Conservation (phyloP, 2,329 filamentous ascomycete species). For the Aspergillus nomiae region DNA sequence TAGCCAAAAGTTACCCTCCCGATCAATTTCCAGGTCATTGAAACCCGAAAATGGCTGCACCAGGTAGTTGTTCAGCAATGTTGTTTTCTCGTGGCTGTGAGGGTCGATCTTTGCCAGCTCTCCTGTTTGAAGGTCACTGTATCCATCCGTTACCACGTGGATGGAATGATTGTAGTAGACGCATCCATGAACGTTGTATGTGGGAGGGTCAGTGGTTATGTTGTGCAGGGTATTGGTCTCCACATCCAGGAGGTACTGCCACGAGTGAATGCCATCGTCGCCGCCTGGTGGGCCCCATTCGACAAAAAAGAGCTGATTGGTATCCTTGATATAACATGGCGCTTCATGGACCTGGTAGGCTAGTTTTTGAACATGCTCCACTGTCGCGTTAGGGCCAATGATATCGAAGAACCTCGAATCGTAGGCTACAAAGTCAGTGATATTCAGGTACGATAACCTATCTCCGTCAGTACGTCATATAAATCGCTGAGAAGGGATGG, state of each 20-base stretch:
- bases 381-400: slow-evolving; percentile 12
- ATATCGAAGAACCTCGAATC: slow-evolving; percentile 14
- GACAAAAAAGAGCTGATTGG: slow-evolving; percentile 15
- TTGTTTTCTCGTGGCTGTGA: slow-evolving; percentile 1
- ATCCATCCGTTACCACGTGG: slow-evolving; percentile 11
- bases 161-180: slow-evolving; percentile 11
- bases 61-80: slow-evolving; percentile 13
- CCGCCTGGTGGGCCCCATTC: slow-evolving; percentile 18
- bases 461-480: too few relatives aligned
- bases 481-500: not conserved
- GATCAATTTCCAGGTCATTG: slow-evolving; percentile 16
- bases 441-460: slow-evolving; percentile 7
- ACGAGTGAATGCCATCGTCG: slow-evolving; percentile 12
- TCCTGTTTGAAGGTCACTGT: slow-evolving; percentile 5
- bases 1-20: slow-evolving; percentile 15
- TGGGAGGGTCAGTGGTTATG: slow-evolving; percentile 12
- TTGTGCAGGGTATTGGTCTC: slow-evolving; percentile 9
- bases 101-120: slow-evolving; percentile 11
- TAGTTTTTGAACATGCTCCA: slow-evolving; percentile 14
- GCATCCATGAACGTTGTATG: slow-evolving; percentile 12
- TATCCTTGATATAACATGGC: slow-evolving; percentile 13
- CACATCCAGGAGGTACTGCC: slow-evolving; percentile 16
- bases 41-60: slow-evolving; percentile 14
- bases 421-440: slow-evolving; percentile 16
- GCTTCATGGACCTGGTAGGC: slow-evolving; percentile 14